A percentile compares a stretch with the other conserved stretches of the same genome.
Conservation (phyloP, 2,329 filamentous ascomycete species). For the Sporothrix sp. region DNA sequence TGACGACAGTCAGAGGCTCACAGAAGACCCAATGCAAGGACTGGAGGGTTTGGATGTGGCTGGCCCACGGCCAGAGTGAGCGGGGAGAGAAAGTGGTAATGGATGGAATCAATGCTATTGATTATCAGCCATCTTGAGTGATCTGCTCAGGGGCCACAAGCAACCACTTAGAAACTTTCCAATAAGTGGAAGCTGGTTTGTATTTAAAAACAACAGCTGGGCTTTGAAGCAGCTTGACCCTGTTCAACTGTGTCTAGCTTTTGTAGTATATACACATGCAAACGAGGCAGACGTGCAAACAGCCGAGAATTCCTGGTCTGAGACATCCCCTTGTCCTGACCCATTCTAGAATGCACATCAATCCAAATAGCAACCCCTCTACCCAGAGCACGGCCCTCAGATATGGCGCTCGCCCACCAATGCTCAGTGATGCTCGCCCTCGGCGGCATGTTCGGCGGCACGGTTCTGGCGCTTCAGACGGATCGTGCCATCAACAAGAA, state of each 20-base stretch:
- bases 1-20: constrained; percentile 40
- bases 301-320: background rate
- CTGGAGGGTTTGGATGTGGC: constrained; percentile 89
- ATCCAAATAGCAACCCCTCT: background rate
- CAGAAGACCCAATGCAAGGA: constrained; percentile 88
- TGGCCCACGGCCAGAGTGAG: constrained; percentile 69
- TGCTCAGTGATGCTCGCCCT: constrained; percentile 25
- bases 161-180: background rate
- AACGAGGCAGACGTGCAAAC: background rate
- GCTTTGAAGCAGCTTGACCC: background rate
- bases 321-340: background rate
- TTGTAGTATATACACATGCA: constrained; percentile 2
- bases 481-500: constrained; percentile 83
- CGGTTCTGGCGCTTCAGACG: constrained; percentile 67
- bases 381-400: background rate
- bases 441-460: constrained; percentile 30
- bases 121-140: background rate
- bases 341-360: background rate
- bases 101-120: background rate
- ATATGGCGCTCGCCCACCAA: background rate
- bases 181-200: too few relatives aligned
- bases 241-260: background rate
- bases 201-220: background rate
- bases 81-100: background rate
- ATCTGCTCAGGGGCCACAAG: too few relatives aligned